Base-by-base conservation (phyloP, 371 early-diverging fungal species). In the Saksenaea vasiformis region DNA sequence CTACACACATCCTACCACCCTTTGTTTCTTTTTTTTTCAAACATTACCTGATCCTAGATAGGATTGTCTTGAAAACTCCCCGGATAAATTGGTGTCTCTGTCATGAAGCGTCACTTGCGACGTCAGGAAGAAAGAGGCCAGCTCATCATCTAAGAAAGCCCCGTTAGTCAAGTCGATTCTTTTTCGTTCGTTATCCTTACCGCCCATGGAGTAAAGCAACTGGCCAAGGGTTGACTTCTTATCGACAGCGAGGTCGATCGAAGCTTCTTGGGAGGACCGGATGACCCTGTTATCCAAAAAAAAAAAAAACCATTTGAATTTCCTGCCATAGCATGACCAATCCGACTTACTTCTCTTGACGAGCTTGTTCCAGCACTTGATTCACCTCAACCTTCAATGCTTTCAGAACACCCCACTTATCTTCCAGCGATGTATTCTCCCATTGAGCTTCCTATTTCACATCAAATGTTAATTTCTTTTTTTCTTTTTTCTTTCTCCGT, bases 341-440 rank as follows among this genome's bases (percentile, higher is more conserved):
- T 24, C 41, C 1, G 1, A 65, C 71, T 63, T 73, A 85, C 83
- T 91, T 90, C 38, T 82, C 84, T 57, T 86, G 82, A 2, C 93
- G 86, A 2, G 87, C 87, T 5, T 71, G 70, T 72, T 93, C 93
- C 14, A 93, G 69, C 5, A 84, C 74, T 38, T 86, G 85, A 64
- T 91, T 92, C 0, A 86, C 86, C 51, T 88, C 79, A 5, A 68
- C 59, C 31, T 90, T 89, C 5, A 91, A 64, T 31, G 80, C 65
- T 39, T 82, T 82, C 64, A 93, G 68, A 0, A 78, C 61, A 2
- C 70, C 60, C 82, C 88, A 92, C 28, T 90, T 88, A 0, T 74
- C 71, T 9, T 79, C 74, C 13, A 92, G 62, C 7, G 37, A 17
- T 13, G 54, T 54, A 51, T 85, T 69, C 41, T 85, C 62, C 92